Evolutionary conservation across 164 flowering plant genomes (phyloP), one percentile per base, ranked within the genome.

Genomic region (Macadamia integrifolia): DNA sequence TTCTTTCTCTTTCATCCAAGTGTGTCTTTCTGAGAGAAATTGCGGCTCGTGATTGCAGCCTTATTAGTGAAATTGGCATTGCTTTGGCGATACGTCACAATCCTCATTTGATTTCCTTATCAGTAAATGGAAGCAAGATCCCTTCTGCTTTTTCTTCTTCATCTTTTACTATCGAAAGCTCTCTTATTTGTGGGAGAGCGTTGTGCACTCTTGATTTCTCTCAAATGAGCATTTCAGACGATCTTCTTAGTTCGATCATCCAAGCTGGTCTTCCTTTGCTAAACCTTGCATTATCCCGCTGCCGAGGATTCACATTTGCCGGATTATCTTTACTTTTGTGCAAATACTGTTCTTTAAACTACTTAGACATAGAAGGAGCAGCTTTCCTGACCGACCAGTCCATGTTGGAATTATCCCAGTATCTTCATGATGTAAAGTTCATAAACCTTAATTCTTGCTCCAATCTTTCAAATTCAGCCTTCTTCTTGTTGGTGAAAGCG

Each of bases 221-320:
- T 1, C 58, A 69, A 35, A 76, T 80, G 73, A 64, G 35, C 12
- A 59, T 86, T 8, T 80, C 85, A 0, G 86, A 87, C 71, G 77
- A 77, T 4, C 65, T 82, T 62, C 78, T 89, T 12, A 42, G 14
- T 49, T 71, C 71, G 2, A 30, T 85, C 35, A 82, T 58, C 4
- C 69, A 78, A 18, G 81, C 86, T 1, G 12, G 59, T 62, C 65
- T 84, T n/a, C 83, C 86, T 0, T 65, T 89, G 69, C 77, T 66
- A 67, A 78, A 72, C 72, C 71, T 84, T 23, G 32, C 43, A 10
- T 49, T 87, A 6, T 58, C 64, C n/a, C 46, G 30, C 46, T 86
- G 88, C 68, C 49, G 11, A 48, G 66, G 71, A 23, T 23, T 23
- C 23, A 23, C 23, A 23, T 23, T 23, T 23, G 23, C 23, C 23